phyloP scores from a whole-genome alignment of 768 basidiomycete species.

The Lactifluus hygrophoroides region DNA sequence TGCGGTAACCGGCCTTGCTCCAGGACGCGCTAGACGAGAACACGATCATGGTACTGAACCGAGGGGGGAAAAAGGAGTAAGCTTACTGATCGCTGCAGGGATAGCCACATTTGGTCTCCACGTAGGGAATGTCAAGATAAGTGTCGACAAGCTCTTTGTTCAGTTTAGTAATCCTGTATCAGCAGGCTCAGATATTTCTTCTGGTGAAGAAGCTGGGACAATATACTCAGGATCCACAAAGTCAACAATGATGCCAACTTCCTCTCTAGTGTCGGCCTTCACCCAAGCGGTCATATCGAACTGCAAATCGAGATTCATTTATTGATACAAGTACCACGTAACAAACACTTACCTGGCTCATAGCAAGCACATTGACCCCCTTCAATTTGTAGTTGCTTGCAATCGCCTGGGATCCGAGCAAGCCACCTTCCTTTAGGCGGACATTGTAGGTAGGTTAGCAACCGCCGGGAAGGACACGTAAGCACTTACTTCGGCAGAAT shows the following conservation, averaged over 20 bases:
- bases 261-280: conserved; percentile 51
- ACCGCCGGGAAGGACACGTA: background rate
- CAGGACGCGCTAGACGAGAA: conserved; percentile 57
- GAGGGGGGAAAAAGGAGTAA: conserved; percentile 22
- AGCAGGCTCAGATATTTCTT: background rate
- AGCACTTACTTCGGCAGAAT: conserved; percentile 60
- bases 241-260: conserved; percentile 79
- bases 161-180: conserved; percentile 62
- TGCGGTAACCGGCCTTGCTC: conserved; percentile 78
- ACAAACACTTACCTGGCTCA: conserved; percentile 57
- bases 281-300: conserved; percentile 96
- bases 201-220: conserved; percentile 1
- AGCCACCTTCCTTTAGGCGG: conserved; percentile 57
- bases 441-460: background rate
- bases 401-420: conserved; percentile 86
- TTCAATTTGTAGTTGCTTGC: conserved; percentile 63
- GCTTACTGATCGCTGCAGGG: conserved; percentile 88
- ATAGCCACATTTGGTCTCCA: conserved; percentile 86
- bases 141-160: conserved; percentile 68
- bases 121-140: conserved; percentile 81
- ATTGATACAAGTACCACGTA: background rate
- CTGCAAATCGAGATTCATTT: conserved; percentile 29
- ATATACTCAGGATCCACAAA: conserved; percentile 57
- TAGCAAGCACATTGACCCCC: conserved; percentile 61
- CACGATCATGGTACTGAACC: conserved; percentile 24